These are phyloP conservation scores for Neurospora sp. DNA, from an alignment of 495 filamentous ascomycete species.

Conservation along the genomic window DNA sequence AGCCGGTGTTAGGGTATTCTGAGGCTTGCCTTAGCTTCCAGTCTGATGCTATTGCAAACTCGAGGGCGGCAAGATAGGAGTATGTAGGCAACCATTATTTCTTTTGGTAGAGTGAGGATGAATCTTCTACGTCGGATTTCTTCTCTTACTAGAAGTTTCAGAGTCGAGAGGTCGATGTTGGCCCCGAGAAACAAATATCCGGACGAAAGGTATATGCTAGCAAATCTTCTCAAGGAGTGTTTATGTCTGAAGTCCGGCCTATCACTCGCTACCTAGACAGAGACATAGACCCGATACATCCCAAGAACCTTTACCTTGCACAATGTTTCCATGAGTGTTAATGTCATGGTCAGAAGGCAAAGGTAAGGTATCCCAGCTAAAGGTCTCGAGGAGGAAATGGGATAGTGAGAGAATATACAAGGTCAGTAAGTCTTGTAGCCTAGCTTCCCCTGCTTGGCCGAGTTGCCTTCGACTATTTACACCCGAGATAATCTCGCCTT, in stretches of 20 bases:
- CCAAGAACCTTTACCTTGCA: too few relatives aligned
- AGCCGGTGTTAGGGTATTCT: neutral
- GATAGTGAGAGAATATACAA: neutral
- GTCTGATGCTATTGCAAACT: too few relatives aligned
- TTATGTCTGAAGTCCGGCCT: neutral
- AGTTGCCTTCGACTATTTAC: too few relatives aligned
- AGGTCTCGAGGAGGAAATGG: accelerated
- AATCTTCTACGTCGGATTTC: neutral
- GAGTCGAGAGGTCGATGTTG: neutral
- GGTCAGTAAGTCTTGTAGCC: neutral
- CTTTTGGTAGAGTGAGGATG: too few relatives aligned
- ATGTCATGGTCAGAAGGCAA: too few relatives aligned
- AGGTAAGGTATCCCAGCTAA: too few relatives aligned
- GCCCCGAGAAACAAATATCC: neutral
- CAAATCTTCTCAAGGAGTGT: neutral
- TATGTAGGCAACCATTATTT: too few relatives aligned
- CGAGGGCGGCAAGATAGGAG: too few relatives aligned
- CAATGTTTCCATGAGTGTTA: too few relatives aligned
- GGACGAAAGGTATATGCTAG: neutral
- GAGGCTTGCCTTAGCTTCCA: too few relatives aligned
- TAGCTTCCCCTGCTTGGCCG: neutral
- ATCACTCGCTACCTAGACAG: too few relatives aligned
- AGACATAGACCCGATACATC: neutral
- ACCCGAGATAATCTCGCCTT: neutral
- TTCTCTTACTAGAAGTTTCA: neutral